A percentile compares a stretch with the other conserved stretches of the same genome.
Evolutionary conservation across 2,329 filamentous ascomycete species (phyloP).

Genomic region (Diaporthe humulicola): DNA sequence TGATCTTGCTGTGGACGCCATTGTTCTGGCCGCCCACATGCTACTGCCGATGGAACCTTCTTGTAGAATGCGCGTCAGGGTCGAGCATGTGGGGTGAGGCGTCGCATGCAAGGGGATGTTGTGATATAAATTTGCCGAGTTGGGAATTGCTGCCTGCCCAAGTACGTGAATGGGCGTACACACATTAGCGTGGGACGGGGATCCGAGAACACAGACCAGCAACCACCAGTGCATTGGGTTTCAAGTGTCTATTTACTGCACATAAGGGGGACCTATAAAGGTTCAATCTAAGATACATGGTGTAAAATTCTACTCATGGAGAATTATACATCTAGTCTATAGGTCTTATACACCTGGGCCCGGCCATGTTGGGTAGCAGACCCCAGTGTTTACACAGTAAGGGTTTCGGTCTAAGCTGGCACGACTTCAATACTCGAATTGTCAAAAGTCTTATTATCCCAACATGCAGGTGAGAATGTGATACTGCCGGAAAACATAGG

Average conservation of each 20-base stretch:
- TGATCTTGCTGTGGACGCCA: constrained; percentile 43
- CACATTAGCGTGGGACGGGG: background rate
- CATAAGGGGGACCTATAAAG: too few species aligned
- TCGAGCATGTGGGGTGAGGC: background rate
- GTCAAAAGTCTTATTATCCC: too few species aligned
- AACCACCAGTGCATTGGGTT: too few species aligned
- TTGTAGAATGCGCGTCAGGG: background rate
- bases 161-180: background rate
- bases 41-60: background rate
- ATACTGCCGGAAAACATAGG: background rate
- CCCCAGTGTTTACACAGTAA: too few species aligned
- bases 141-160: background rate
- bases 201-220: too few species aligned
- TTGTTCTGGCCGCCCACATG: constrained; percentile 44
- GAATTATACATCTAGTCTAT: too few species aligned
- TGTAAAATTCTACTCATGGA: too few species aligned
- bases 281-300: too few species aligned
- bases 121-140: background rate
- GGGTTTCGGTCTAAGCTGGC: background rate
- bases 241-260: too few species aligned
- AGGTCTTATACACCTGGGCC: background rate
- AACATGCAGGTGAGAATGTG: background rate
- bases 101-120: background rate
- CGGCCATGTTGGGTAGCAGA: background rate
- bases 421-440: background rate